These are phyloP conservation scores for Ensete ventricosum DNA, from an alignment of 176 grass and related monocot species.

Conservation along the genomic window DNA sequence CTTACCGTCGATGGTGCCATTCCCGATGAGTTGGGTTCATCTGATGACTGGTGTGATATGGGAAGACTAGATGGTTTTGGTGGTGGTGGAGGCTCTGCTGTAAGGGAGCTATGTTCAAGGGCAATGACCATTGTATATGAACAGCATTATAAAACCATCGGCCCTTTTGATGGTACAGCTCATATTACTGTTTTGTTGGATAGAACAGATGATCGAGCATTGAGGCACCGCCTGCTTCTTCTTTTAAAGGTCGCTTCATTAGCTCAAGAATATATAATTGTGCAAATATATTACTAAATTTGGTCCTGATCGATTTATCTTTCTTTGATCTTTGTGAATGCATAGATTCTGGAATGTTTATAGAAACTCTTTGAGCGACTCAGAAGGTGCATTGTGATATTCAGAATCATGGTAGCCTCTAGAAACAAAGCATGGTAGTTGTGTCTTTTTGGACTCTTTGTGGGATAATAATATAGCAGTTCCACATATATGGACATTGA, in stretches of 20 bases:
- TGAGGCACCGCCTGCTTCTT: constrained; percentile 75
- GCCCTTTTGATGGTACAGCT: constrained; percentile 88
- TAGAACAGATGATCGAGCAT: constrained; percentile 86
- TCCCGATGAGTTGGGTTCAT: constrained; percentile 92
- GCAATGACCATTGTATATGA: constrained; percentile 99
- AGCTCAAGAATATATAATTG: background rate
- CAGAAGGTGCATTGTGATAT: background rate
- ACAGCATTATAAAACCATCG: constrained; percentile 83
- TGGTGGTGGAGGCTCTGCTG: constrained; percentile 85
- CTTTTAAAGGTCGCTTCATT: constrained; percentile 54
- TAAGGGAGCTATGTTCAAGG: constrained; percentile 94
- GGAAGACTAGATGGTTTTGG: constrained; percentile 98
- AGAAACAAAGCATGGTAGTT: background rate
- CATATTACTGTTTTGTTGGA: constrained; percentile 96
- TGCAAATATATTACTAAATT: background rate
- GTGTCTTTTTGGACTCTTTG: too few species aligned
- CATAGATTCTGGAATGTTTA: background rate
- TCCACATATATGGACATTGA: too few species aligned
- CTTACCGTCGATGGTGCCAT: constrained; percentile 94
- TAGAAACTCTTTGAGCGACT: background rate
- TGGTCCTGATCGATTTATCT: background rate
- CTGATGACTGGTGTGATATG: constrained; percentile 99
- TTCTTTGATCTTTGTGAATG: background rate
- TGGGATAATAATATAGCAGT: too few species aligned
- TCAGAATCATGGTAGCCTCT: background rate